Evolutionary conservation across 139 green algal genomes (phyloP).

Genomic region (Tetratostichococcus sp.): DNA sequence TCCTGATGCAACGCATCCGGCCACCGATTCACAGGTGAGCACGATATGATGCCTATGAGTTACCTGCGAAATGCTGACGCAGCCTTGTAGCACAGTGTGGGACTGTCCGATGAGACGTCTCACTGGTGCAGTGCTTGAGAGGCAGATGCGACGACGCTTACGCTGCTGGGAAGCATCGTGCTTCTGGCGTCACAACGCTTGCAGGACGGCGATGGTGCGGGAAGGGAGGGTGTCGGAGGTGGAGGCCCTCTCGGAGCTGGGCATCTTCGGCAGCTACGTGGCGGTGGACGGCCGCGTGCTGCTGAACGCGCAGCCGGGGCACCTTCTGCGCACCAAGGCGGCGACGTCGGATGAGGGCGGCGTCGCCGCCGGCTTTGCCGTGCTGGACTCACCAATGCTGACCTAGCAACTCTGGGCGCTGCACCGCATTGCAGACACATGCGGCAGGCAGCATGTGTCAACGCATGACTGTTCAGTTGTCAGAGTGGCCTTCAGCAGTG

Average conservation of each 20-base stretch:
- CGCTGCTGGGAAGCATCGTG: too few relatives aligned
- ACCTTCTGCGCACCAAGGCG: conserved; percentile 92
- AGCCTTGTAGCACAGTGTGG: too few relatives aligned
- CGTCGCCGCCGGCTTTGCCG: conserved; percentile 89
- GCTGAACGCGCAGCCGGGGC: conserved; percentile 73
- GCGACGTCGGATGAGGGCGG: conserved; percentile 87
- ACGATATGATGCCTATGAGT: conserved; percentile 1
- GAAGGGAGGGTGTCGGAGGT: conserved; percentile 47
- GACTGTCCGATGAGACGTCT: too few relatives aligned
- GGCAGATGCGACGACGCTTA: too few relatives aligned
- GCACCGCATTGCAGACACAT: too few relatives aligned
- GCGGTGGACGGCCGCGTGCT: conserved; percentile 49
- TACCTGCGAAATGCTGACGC: too few relatives aligned
- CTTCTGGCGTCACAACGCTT: too few relatives aligned
- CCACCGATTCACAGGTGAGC: conserved; percentile 55
- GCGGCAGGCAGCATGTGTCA: too few relatives aligned
- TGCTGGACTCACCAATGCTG: conserved; percentile 78
- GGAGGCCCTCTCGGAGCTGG: conserved; percentile 90
- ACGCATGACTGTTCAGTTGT: too few relatives aligned
- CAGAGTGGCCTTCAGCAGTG: too few relatives aligned
- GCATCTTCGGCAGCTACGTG: conserved; percentile 80
- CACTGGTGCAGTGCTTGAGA: too few relatives aligned
- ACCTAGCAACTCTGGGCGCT: too few relatives aligned
- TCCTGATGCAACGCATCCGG: conserved; percentile 96
- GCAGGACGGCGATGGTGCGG: conserved; percentile 53